Base-by-base conservation (phyloP, 176 grass and related monocot genomes). In the Phoenix roebelenii region DNA sequence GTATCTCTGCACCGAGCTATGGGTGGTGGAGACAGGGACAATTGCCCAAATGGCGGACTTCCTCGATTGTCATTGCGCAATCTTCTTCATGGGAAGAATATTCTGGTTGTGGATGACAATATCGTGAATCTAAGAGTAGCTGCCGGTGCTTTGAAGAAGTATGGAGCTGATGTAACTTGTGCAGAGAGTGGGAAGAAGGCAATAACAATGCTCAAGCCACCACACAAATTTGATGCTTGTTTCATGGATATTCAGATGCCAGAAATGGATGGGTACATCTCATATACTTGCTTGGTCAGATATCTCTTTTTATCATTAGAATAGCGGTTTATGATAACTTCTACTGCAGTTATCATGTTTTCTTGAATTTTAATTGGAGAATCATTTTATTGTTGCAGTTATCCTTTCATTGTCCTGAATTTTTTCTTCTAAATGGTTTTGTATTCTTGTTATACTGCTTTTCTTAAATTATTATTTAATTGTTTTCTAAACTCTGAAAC, bases 201-300 rank as follows among this genome's bases (percentile, higher is more conserved):
- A 69, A 86, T 89, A 3, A 44, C 19, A 50, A 61, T 79, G 74
- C 73, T 98, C 49, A 93, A 79, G 68, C 88, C 85, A 26, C 94
- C 94, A 63, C 94, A 93, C 75, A 69, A 15, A 61, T 98, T 98
- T 59, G 85, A 98, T 83, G 94, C 94, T 77, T 98, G 94, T 81
- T 98, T 98, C 72, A 98, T 98, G 94, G 94, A 98, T 68, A 98
- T 98, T 80, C 94, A 98, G 66, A 98, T 98, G 94, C 94, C 94
- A 15, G 94, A 98, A 64, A 98, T 98, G 81, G 94, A 98, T 71
- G 94, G 94, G 94, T 98, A 63, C 66, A 74, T 63, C 3, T 57
- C 60, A 55, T 44, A 61, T 63, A 59, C 57, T 67, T 26, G 7
- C 23, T 49, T 44, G 35, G 35, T 6, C 35, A 44, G 35, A 44